Conservation (phyloP, 192 early-diverging fungal species). For the Linnemannia schmuckeri region DNA sequence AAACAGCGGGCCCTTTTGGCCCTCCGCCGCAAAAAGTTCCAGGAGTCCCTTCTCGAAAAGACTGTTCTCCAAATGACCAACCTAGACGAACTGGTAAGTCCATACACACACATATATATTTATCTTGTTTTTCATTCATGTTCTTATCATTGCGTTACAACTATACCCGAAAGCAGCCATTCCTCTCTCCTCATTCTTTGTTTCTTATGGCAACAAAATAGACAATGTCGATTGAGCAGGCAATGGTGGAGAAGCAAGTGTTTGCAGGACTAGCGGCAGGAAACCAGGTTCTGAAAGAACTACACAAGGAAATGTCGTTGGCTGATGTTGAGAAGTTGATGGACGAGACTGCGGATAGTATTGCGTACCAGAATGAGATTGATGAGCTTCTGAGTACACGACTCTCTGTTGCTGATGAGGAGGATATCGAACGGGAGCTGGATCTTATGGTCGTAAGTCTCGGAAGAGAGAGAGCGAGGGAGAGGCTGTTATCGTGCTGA, state of each 20-base stretch:
- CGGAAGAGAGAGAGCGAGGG: neutral
- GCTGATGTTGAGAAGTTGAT: slow-evolving; percentile 94
- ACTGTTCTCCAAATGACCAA: slow-evolving; percentile 91
- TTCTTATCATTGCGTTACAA: too few species aligned
- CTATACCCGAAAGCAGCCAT: neutral
- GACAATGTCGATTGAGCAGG: slow-evolving; percentile 90
- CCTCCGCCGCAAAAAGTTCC: slow-evolving; percentile 96
- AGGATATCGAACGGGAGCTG: slow-evolving; percentile 86
- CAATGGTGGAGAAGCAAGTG: slow-evolving; percentile 92
- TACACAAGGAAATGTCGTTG: slow-evolving; percentile 89
- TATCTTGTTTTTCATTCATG: too few species aligned
- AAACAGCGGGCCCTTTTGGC: slow-evolving; percentile 89
- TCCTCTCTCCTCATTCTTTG: too few species aligned
- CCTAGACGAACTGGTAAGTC: slow-evolving; percentile 86
- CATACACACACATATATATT: neutral
- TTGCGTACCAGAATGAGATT: slow-evolving; percentile 96
- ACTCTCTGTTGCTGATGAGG: slow-evolving; percentile 88
- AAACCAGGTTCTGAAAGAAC: slow-evolving; percentile 86
- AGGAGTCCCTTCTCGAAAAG: slow-evolving; percentile 87
- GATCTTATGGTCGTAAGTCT: slow-evolving; percentile 60
- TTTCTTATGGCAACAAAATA: slow-evolving; percentile 16
- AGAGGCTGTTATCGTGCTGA: neutral
- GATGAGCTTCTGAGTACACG: slow-evolving; percentile 81
- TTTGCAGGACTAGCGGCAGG: slow-evolving; percentile 87
- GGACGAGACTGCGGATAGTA: slow-evolving; percentile 96